Evolutionary conservation across 352 stramenopile genomes (phyloP), one percentile per base, ranked within the genome.

Genomic region (Plasmopara muralis): DNA sequence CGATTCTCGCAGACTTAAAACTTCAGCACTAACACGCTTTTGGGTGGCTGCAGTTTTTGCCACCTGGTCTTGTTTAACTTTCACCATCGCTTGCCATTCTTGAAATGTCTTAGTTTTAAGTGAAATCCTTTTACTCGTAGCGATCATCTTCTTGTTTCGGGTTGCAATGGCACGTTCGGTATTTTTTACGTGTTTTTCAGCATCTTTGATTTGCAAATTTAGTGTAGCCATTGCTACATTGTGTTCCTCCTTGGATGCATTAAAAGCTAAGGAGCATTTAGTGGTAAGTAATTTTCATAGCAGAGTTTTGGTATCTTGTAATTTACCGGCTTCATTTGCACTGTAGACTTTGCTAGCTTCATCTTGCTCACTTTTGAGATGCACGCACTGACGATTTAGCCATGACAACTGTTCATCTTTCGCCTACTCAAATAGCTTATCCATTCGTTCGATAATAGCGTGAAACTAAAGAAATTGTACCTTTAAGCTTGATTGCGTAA

Each of bases 381-480:
- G 62, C 3, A 53, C 34, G n/a, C 52, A 64, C 30, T 74, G 68
- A 16, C 68, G 61, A n/a, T 77, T 53, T 14, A 77, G 44, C 68
- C 68, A 77, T 48, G 33, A 48, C 14, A 77, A 46, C 44, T 74
- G 68, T 0, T 77, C 64, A 38, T 62, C 48, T 58, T 77, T 74
- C 35, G 68, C 55, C 60, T 74, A 39, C 6, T 35, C 39, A 49
- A 52, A 39, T 13, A 15, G n/a, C 39, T 0, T 10, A 47, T 28
- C n/a, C 1, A 25, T 25, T 25, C 20, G 20, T 25, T 25, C 20
- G 20, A 25, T 25, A 25, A 25, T 25, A 25, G 20, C 20, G 20
- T 25, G 3, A 3, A 25, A 25, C 3, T 25, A 25, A 25, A 35
- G 5, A 4, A 12, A 35, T 6, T 35, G 31, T 31, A 74, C 66